Evolutionary conservation across 352 stramenopile genomes (phyloP), one percentile per base, ranked within the genome.

Genomic region (Phytophthora hibernalis): DNA sequence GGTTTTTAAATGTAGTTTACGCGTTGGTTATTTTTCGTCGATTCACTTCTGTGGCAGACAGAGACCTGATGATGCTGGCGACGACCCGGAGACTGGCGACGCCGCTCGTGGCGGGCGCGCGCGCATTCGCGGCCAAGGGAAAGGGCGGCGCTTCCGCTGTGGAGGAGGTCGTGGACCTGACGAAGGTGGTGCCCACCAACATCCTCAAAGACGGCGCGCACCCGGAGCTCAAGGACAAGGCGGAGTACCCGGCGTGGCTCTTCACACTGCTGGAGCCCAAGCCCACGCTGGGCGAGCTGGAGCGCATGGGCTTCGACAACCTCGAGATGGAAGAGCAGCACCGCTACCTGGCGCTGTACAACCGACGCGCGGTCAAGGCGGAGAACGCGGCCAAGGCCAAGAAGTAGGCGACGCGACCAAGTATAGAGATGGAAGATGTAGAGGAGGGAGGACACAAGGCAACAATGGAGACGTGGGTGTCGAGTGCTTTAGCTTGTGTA

Each of bases 351-450:
- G 83, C 74, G 53, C 80, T 96, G 38, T 72, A 77, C 51, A 94
- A 94, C 68, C 84, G 85, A 65, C 75, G 77, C 35, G 60, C 77
- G 50, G 74, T 96, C 42, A 94, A 94, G 76, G 67, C 54, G 40
- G 90, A 78, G 62, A 96, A 96, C 70, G 82, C 76, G 24, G 75
- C 77, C 57, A 96, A 94, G 81, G 85, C 87, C 51, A 95, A 95
- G 82, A 95, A 95, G 71, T 95, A 93, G 68, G 35, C 65, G 52
- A 20, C 20, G 54, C 43, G 64, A 40, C 33, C 22, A 63, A 57
- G 10, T 31, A 21, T 44, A 61, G 44, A 47, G 24, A 26, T 10
- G 30, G 9, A 40, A 43, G 50, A 13, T 26, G 33, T 28, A 21
- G 33, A 40, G 57, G 56, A 68, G 38, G 54, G 31, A 48, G 18